Conservation (phyloP, 2,329 filamentous ascomycete species). For the Xylariaceae sp. region DNA sequence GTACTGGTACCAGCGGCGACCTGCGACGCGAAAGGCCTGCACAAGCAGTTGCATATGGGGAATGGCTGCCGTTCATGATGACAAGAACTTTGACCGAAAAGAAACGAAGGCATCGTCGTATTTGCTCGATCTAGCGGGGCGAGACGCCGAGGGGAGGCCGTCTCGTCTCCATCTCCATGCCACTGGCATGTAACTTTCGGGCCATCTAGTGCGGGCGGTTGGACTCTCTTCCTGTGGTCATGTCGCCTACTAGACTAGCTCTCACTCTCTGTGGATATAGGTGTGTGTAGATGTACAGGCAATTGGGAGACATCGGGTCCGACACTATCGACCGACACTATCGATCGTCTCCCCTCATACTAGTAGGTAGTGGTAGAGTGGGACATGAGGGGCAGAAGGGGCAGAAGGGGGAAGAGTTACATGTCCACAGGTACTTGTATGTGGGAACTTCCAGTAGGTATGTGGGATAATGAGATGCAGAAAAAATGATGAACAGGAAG, state of each 20-base stretch:
- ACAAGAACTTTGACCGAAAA: slow-evolving; percentile 36
- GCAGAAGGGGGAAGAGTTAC: slow-evolving; percentile 9
- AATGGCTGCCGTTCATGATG: slow-evolving; percentile 37
- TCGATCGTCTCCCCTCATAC: too few relatives aligned
- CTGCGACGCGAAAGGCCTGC: slow-evolving; percentile 32
- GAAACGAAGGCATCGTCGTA: slow-evolving; percentile 33
- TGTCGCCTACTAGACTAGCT: neutral
- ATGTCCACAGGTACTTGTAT: neutral
- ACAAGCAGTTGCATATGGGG: slow-evolving; percentile 40
- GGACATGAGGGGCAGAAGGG: too few relatives aligned
- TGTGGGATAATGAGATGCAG: slow-evolving; percentile 12
- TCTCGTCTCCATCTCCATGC: slow-evolving; percentile 16
- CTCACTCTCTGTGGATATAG: slow-evolving; percentile 4
- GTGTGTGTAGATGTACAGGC: too few relatives aligned
- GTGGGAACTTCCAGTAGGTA: neutral
- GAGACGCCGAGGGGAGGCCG: slow-evolving; percentile 26
- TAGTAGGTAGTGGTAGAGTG: too few relatives aligned
- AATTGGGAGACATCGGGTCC: too few relatives aligned
- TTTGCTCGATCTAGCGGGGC: slow-evolving; percentile 31
- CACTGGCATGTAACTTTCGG: slow-evolving; percentile 7
- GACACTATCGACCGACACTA: neutral
- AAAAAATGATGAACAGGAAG: slow-evolving; percentile 22
- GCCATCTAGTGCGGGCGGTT: slow-evolving; percentile 3
- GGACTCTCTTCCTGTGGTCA: neutral
- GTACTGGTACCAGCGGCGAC: slow-evolving; percentile 39